phyloP scores from a whole-genome alignment of 805 yeast species.

The Wickerhamiella spandovensis region DNA sequence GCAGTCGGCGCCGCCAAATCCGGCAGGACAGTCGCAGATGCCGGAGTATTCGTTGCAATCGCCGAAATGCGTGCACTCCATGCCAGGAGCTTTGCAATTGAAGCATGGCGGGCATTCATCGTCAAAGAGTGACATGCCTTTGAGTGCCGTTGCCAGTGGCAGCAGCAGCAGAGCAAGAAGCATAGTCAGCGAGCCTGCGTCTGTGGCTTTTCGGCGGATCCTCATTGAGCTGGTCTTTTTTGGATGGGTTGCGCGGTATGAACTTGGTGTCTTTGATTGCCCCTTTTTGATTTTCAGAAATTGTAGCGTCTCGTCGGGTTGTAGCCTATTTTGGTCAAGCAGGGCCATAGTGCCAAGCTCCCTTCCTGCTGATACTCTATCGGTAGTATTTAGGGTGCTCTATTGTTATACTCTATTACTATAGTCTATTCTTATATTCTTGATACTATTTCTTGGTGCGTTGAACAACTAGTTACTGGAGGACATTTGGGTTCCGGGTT shows the following conservation, averaged over 20 bases:
- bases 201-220: neutral
- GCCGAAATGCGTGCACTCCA: conserved; percentile 81
- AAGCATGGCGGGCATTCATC: conserved; percentile 69
- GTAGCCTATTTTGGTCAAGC: no score
- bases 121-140: neutral
- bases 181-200: neutral
- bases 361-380: no score
- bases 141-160: neutral
- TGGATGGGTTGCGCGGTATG: no score
- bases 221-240: no score
- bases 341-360: no score
- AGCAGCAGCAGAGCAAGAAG: neutral
- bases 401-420: neutral
- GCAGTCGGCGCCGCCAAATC: conserved; percentile 92
- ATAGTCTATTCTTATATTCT: neutral
- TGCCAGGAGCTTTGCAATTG: conserved; percentile 86
- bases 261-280: no score
- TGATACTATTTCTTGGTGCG: no score
- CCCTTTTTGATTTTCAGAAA: no score
- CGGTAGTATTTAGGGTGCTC: no score
- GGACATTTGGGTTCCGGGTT: no score
- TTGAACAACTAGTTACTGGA: no score
- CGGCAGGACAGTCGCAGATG: conserved; percentile 79
- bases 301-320: no score
- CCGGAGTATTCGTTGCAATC: conserved; percentile 82